Percentiles rank a stretch among this genome's conserved stretches.
These are phyloP conservation scores for Vicia sativa DNA, from an alignment of 306 rosid genomes.

Conservation along the genomic window DNA sequence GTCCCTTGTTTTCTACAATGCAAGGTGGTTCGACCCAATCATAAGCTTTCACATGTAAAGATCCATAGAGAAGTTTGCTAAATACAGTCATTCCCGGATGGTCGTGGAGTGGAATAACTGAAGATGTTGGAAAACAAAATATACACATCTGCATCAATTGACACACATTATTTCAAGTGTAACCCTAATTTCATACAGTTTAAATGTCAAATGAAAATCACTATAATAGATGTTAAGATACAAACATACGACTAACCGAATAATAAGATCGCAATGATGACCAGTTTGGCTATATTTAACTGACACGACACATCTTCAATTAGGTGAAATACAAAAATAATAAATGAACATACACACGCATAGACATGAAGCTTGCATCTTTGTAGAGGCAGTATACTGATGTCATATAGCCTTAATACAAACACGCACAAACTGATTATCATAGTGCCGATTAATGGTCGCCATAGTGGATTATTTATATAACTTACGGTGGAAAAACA, in stretches of 20 bases:
- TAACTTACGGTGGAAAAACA: neutral
- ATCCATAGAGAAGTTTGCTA: conserved; percentile 93
- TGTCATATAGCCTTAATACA: neutral
- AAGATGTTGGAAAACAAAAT: conserved; percentile 88
- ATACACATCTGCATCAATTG: conserved; percentile 77
- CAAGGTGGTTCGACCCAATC: conserved; percentile 94
- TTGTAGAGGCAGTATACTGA: conserved; percentile 5
- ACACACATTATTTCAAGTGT: conserved; percentile 17
- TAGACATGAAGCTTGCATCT: conserved; percentile 18
- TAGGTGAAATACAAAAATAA: too few species aligned
- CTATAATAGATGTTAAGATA: conserved; percentile 13
- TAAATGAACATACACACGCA: neutral
- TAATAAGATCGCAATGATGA: conserved; percentile 14
- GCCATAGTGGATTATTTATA: neutral
- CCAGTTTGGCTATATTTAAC: conserved; percentile 24
- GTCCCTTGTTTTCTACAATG: conserved; percentile 59
- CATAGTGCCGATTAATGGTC: neutral
- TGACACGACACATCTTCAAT: neutral
- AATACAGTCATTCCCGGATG: conserved; percentile 98
- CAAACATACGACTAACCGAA: conserved; percentile 25
- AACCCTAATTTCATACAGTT: conserved; percentile 23
- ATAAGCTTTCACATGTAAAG: conserved; percentile 93
- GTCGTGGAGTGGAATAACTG: conserved; percentile 91
- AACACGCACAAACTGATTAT: conserved; percentile 16
- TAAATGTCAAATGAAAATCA: conserved; percentile 26